Evolutionary conservation across 2,329 filamentous ascomycete genomes (phyloP).

Genomic region (Nemania sp.): DNA sequence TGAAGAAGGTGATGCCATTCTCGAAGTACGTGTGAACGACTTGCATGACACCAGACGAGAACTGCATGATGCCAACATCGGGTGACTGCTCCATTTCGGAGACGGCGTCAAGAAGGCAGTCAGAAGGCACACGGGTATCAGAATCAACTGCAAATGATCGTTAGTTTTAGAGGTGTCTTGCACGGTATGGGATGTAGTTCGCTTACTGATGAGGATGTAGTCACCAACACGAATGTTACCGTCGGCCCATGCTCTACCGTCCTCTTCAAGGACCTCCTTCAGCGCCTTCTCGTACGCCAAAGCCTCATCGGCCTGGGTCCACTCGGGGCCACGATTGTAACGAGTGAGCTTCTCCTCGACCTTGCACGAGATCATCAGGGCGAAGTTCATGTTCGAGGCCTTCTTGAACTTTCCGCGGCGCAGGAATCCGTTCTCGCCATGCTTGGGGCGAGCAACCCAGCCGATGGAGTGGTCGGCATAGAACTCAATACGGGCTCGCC

Average conservation of each 20-base stretch:
- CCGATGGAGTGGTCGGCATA: constrained; percentile 71
- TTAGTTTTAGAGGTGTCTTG: constrained; percentile 17
- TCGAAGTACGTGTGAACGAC: constrained; percentile 74
- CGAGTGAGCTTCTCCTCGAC: constrained; percentile 62
- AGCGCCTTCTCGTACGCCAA: constrained; percentile 54
- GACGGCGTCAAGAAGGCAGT: constrained; percentile 70
- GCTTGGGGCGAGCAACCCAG: constrained; percentile 67
- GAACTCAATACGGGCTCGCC: constrained; percentile 66
- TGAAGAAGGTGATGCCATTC: constrained; percentile 73
- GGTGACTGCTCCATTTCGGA: constrained; percentile 72
- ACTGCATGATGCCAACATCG: constrained; percentile 72
- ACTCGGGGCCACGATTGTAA: constrained; percentile 48
- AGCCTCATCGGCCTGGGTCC: constrained; percentile 49
- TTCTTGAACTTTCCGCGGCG: constrained; percentile 69
- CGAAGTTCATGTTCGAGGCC: constrained; percentile 77
- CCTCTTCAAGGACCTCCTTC: constrained; percentile 54
- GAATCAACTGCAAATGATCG: constrained; percentile 56
- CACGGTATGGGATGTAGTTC: background rate
- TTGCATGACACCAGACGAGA: constrained; percentile 76
- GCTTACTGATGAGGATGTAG: constrained; percentile 61
- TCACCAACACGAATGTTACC: constrained; percentile 65
- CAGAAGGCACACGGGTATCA: constrained; percentile 68
- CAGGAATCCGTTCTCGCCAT: constrained; percentile 64
- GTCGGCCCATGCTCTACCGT: constrained; percentile 59
- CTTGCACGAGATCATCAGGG: constrained; percentile 61